These are phyloP conservation scores for Rhododendron ferrugineum DNA, from an alignment of 148 eudicot genomes.

Conservation along the genomic window DNA sequence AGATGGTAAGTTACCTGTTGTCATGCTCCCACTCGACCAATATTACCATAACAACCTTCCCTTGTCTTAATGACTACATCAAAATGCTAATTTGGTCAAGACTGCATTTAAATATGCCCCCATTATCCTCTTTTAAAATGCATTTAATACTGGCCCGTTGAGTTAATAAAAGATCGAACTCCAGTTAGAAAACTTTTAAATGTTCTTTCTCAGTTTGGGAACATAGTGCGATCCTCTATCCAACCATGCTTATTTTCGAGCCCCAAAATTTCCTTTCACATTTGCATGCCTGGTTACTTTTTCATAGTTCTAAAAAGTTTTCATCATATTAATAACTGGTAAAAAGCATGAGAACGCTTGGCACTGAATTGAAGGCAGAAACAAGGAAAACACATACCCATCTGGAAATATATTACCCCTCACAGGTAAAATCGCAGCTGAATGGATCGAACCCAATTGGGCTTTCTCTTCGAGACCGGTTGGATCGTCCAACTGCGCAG, in stretches of 20 bases:
- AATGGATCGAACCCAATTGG: constrained; percentile 12
- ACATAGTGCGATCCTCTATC: background rate
- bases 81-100: background rate
- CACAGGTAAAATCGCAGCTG: constrained; percentile 30
- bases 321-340: background rate
- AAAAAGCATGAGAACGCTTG: background rate
- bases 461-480: background rate
- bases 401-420: constrained; percentile 40
- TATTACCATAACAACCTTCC: background rate
- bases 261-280: background rate
- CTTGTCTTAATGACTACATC: background rate
- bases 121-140: background rate
- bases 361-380: background rate
- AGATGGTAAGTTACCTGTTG: background rate
- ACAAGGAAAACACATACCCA: constrained; percentile 33
- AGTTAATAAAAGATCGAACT: background rate
- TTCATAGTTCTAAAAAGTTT: background rate
- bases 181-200: background rate
- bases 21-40: background rate
- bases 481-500: constrained; percentile 12
- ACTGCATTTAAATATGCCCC: background rate
- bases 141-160: background rate
- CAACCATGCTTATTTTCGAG: background rate
- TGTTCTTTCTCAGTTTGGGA: background rate
- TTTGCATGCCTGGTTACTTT: background rate